A percentile compares a stretch with the other conserved stretches of the same genome.
Conservation (phyloP, 352 stramenopile genomes). For the Phytopythium oedochilum region DNA sequence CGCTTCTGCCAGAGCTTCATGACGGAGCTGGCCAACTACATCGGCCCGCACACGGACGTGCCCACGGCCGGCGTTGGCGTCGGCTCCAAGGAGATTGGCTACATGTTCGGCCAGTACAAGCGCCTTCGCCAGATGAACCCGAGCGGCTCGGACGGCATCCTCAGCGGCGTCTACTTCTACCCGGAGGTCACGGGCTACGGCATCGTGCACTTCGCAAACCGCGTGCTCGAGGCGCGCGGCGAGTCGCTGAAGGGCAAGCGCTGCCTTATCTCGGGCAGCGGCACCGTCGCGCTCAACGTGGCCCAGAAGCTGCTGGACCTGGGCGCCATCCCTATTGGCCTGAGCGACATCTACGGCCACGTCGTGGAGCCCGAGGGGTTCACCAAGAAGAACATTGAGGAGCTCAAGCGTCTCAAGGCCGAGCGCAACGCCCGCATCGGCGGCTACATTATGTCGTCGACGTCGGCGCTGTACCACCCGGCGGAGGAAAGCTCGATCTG, state of each 20-base stretch:
- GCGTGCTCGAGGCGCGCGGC: slow-evolving; percentile 88
- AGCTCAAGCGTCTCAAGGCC: slow-evolving; percentile 80
- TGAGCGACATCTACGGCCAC: slow-evolving; percentile 95
- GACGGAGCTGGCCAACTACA: slow-evolving; percentile 98
- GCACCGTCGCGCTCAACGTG: slow-evolving; percentile 92
- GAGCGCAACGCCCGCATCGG: slow-evolving; percentile 77
- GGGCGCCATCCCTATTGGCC: slow-evolving; percentile 94
- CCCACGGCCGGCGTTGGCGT: slow-evolving; percentile 95
- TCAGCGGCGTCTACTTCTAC: slow-evolving; percentile 88
- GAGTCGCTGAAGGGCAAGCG: slow-evolving; percentile 95
- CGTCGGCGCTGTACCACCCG: slow-evolving; percentile 84
- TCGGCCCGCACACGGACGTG: slow-evolving; percentile 94
- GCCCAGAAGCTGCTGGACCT: slow-evolving; percentile 94
- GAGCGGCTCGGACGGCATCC: slow-evolving; percentile 77
- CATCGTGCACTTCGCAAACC: slow-evolving; percentile 94
- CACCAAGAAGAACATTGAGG: slow-evolving; percentile 53
- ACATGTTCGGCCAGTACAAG: slow-evolving; percentile 99
- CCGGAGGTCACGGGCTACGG: slow-evolving; percentile 92
- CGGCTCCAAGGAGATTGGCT: slow-evolving; percentile 92
- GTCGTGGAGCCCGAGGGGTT: slow-evolving; percentile 94
- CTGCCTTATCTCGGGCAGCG: slow-evolving; percentile 94
- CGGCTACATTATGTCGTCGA: slow-evolving; percentile 88
- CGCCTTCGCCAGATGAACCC: slow-evolving; percentile 86
- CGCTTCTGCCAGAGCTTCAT: slow-evolving; percentile 98
- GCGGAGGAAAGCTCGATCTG: slow-evolving; percentile 76